Percentiles rank a stretch among this genome's conserved stretches.
Conservation (phyloP, 192 early-diverging fungal genomes). For the Phycomyces blakesleeanus region DNA sequence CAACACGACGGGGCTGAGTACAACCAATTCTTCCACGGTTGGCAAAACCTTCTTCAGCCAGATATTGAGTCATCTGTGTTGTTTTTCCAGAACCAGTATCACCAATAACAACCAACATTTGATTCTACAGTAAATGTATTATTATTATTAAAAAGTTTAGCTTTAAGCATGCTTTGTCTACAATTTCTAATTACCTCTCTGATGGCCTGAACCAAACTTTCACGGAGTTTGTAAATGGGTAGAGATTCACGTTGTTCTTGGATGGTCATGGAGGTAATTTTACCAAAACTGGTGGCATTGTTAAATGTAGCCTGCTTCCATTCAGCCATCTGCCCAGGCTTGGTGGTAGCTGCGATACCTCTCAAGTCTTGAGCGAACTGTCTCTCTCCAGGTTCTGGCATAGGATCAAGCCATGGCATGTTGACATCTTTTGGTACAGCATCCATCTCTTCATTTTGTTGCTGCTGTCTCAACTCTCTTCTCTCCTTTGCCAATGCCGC, state of each 20-base stretch:
- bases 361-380: slow-evolving; percentile 93
- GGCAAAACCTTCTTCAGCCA: slow-evolving; percentile 94
- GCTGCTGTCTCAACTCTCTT: slow-evolving; percentile 81
- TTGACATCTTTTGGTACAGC: slow-evolving; percentile 84
- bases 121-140: slow-evolving; percentile 36
- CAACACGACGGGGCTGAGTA: slow-evolving; percentile 97
- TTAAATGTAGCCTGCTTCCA: slow-evolving; percentile 84
- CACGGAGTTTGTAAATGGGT: slow-evolving; percentile 82
- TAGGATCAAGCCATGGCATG: slow-evolving; percentile 89
- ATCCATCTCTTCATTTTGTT: slow-evolving; percentile 71
- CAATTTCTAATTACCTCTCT: slow-evolving; percentile 37
- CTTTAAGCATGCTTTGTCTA: background rate
- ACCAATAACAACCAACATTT: slow-evolving; percentile 85
- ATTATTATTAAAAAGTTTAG: background rate
- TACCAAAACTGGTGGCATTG: slow-evolving; percentile 88
- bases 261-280: slow-evolving; percentile 78
- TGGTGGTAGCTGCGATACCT: slow-evolving; percentile 58
- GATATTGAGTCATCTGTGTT: slow-evolving; percentile 97
- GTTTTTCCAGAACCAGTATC: slow-evolving; percentile 99
- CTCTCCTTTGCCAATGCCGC: slow-evolving; percentile 93
- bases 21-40: slow-evolving; percentile 88
- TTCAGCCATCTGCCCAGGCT: slow-evolving; percentile 75
- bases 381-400: slow-evolving; percentile 84
- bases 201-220: slow-evolving; percentile 77
- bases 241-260: slow-evolving; percentile 83